Conservation (phyloP, 371 early-diverging fungal species). For the Choanephora cucurbitarum region DNA sequence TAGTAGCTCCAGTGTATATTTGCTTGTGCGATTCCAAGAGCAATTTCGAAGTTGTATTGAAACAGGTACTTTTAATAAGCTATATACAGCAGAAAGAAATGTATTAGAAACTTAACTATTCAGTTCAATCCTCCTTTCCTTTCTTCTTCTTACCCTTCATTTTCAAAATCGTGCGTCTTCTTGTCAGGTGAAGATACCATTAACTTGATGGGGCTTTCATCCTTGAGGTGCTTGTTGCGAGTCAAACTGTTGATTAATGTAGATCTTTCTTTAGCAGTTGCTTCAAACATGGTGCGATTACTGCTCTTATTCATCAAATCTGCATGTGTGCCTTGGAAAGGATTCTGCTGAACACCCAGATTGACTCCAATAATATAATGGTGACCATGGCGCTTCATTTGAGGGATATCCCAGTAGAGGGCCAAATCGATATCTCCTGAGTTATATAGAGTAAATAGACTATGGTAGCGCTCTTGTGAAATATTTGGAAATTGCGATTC, state of each 20-base stretch:
- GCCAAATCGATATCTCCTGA: constrained; percentile 86
- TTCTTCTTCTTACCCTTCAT: constrained; percentile 43
- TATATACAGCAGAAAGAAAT: constrained; percentile 14
- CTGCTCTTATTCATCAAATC: background rate
- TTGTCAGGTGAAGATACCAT: constrained; percentile 46
- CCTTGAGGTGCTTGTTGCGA: constrained; percentile 58
- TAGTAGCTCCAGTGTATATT: constrained; percentile 57
- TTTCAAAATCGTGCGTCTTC: constrained; percentile 50
- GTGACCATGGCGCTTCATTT: constrained; percentile 67
- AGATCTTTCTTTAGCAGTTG: constrained; percentile 68
- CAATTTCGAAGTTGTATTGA: constrained; percentile 56
- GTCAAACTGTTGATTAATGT: constrained; percentile 63
- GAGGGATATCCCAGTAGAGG: constrained; percentile 81
- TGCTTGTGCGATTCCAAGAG: constrained; percentile 63
- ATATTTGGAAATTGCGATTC: constrained; percentile 66
- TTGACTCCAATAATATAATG: constrained; percentile 91
- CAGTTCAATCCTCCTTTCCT: too few species aligned
- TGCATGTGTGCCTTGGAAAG: constrained; percentile 45
- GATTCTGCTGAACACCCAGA: constrained; percentile 76
- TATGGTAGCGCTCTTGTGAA: constrained; percentile 42
- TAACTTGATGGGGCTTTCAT: constrained; percentile 70
- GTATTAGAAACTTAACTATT: too few species aligned
- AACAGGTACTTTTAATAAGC: constrained; percentile 57
- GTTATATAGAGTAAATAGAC: constrained; percentile 75
- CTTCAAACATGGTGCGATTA: constrained; percentile 64